Percentiles rank a stretch among this genome's conserved stretches.
phyloP scores from a whole-genome alignment of 2,329 filamentous ascomycete species.

The Pestalotiopsis sp. region DNA sequence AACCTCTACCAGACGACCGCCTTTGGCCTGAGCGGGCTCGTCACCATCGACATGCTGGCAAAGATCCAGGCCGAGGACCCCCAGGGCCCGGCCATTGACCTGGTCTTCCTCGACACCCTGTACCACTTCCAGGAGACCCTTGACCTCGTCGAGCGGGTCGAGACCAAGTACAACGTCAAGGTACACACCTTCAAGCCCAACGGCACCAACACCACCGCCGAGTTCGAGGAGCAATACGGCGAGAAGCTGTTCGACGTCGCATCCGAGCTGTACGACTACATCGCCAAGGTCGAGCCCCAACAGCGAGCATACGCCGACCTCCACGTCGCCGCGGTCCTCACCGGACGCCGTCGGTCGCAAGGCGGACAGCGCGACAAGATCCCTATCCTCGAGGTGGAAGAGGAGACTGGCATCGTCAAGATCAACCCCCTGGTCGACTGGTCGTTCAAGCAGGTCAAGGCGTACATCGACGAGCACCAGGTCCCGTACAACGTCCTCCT shows the following conservation, averaged over 20 bases:
- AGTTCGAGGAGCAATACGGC: conserved; percentile 84
- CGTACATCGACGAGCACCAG: conserved; percentile 80
- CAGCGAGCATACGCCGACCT: conserved; percentile 88
- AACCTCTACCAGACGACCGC: conserved; percentile 85
- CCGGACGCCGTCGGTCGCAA: conserved; percentile 87
- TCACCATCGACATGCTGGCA: conserved; percentile 82
- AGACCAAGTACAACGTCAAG: conserved; percentile 72
- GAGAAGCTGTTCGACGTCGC: conserved; percentile 81
- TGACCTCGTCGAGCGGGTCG: conserved; percentile 71
- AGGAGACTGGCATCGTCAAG: conserved; percentile 87
- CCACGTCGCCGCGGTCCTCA: conserved; percentile 86
- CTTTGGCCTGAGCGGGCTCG: conserved; percentile 79
- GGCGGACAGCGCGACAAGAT: conserved; percentile 89
- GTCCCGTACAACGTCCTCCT: conserved; percentile 94
- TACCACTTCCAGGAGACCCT: conserved; percentile 82
- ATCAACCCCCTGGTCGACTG: conserved; percentile 97
- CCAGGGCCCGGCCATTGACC: conserved; percentile 58
- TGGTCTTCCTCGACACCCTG: conserved; percentile 81
- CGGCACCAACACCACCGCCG: conserved; percentile 67
- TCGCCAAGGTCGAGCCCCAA: conserved; percentile 96
- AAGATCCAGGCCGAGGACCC: conserved; percentile 67
- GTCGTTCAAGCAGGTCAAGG: conserved; percentile 85
- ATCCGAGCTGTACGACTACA: conserved; percentile 90
- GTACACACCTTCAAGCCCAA: conserved; percentile 90
- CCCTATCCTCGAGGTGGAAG: conserved; percentile 87